phyloP scores from a whole-genome alignment of 352 stramenopile genomes.

The Phytophthora crassamura region DNA sequence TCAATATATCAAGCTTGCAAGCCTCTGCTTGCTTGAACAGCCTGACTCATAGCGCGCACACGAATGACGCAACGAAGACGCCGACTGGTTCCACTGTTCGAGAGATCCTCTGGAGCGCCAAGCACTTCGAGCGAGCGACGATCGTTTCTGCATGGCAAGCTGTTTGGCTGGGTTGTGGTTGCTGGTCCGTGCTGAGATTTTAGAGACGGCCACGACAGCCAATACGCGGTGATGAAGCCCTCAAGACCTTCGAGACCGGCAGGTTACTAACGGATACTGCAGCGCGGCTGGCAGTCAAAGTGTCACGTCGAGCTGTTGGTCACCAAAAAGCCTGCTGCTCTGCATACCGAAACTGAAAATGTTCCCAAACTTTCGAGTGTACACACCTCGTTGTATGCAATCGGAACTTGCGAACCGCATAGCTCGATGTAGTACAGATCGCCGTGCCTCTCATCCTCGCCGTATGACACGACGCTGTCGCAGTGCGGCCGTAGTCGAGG shows the following conservation, averaged over 20 bases:
- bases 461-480: slow-evolving; percentile 19
- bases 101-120: slow-evolving; percentile 17
- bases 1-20: slow-evolving; percentile 15
- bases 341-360: slow-evolving; percentile 22
- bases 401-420: slow-evolving; percentile 17
- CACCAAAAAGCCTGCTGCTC: slow-evolving; percentile 18
- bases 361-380: slow-evolving; percentile 18
- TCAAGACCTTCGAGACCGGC: background rate
- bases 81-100: slow-evolving; percentile 23
- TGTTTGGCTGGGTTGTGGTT: slow-evolving; percentile 18
- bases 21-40: slow-evolving; percentile 14
- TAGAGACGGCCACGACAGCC: no score
- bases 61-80: slow-evolving; percentile 7
- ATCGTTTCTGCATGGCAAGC: slow-evolving; percentile 28
- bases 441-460: slow-evolving; percentile 17
- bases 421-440: background rate
- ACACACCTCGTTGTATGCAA: background rate
- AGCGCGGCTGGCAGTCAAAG: slow-evolving; percentile 27
- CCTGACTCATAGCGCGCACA: slow-evolving; percentile 18
- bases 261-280: slow-evolving; percentile 37
- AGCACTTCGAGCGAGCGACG: slow-evolving; percentile 10
- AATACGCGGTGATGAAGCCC: no score
- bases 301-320: slow-evolving; percentile 16
- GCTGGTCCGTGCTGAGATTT: slow-evolving; percentile 8
- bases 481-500: slow-evolving; percentile 11